Base-by-base conservation (phyloP, 129 eudicot genomes). In the Chrysanthemum seticuspe region DNA sequence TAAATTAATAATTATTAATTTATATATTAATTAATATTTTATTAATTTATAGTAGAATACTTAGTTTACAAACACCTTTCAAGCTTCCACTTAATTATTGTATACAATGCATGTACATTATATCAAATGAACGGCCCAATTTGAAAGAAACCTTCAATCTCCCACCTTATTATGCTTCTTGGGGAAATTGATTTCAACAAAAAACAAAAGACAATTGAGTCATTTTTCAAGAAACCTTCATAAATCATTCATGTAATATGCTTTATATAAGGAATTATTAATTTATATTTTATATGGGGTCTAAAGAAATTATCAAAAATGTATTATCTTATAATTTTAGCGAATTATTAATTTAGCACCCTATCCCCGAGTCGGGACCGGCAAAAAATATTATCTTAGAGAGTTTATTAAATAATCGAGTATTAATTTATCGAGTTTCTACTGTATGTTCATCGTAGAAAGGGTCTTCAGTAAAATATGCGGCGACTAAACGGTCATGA, bases 381-480 rank as follows among this genome's bases (percentile, higher is more conserved):
- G 65, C 72, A 58, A 67, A 75, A 75, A 75, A 75, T 75, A 75
- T 75, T 65, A 65, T 75, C 48, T 75, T 65, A 66, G 79, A 66
- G 73, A 75, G 73, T 75, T 75, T 75, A 75, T 75, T 75, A 75
- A 75, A 75, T 75, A 75, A 75, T 75, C 79, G 74, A 75, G 74
- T 75, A 75, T 75, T 75, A 75, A 67, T 75, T 75, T 65, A 75
- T 65, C 49, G 74, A 75, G 73, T 75, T 75, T 75, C 73, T 68
- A 68, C 25, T 68, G 73, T 69, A 70, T 19, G 21, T 19, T 19
- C 21, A 19, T 19, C 21, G 21, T 19, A 19, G 21, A 19, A 19
- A 19, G 21, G 21, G 21, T 19, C 21, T 19, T 19, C 21, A 19
- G 21, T 19, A 19, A 19, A 19, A 19, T 0, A 19, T 19, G 21